Evolutionary conservation across 495 filamentous ascomycete species (phyloP).

Genomic region (Aspergillus sparsus): DNA sequence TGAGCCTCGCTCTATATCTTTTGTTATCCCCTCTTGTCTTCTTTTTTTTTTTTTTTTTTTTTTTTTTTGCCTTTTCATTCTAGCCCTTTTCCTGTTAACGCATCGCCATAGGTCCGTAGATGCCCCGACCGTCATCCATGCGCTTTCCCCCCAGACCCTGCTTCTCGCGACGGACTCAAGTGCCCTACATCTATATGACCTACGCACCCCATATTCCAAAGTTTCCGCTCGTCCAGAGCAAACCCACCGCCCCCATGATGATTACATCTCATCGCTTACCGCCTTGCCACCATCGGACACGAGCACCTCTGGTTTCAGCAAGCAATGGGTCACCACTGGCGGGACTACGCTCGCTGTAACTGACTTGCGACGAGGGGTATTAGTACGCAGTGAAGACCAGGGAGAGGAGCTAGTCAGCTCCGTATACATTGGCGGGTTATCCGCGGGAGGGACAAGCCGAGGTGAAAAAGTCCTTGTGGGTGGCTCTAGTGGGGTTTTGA

Average conservation of each 20-base stretch:
- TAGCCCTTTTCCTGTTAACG: conserved; percentile 12
- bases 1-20: too few relatives aligned
- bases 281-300: conserved; percentile 75
- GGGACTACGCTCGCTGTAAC: conserved; percentile 87
- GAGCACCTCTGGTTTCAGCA: conserved; percentile 80
- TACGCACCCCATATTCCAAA: conserved; percentile 64
- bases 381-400: conserved; percentile 87
- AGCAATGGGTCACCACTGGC: conserved; percentile 91
- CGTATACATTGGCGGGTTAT: conserved; percentile 66
- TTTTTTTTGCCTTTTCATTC: conserved; percentile 17
- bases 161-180: conserved; percentile 89
- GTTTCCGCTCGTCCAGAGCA: conserved; percentile 65
- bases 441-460: conserved; percentile 60
- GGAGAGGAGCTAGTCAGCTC: conserved; percentile 88
- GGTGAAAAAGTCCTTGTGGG: conserved; percentile 81
- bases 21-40: conserved; percentile 14
- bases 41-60: not conserved
- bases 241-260: conserved; percentile 81
- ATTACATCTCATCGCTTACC: conserved; percentile 89
- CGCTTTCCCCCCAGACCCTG: conserved; percentile 82
- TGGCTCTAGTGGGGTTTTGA: conserved; percentile 74
- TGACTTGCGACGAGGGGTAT: conserved; percentile 77
- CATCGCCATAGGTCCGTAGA: conserved; percentile 51
- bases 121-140: conserved; percentile 72
- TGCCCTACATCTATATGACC: conserved; percentile 85